These are phyloP conservation scores for Themeda triandra DNA, from an alignment of 176 grass and related monocot species.

Conservation along the genomic window DNA sequence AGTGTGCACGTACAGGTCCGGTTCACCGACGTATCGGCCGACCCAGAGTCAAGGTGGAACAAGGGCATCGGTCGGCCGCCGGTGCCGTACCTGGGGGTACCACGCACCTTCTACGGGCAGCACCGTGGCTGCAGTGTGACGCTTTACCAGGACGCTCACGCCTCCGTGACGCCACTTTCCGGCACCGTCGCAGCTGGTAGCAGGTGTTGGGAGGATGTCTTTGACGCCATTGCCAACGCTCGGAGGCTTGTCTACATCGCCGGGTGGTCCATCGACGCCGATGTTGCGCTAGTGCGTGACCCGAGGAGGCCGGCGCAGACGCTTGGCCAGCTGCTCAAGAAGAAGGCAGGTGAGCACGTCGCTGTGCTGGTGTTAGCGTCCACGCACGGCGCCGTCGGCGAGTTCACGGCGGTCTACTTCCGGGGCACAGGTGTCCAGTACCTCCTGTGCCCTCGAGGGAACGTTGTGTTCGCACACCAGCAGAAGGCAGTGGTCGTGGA, in stretches of 20 bases:
- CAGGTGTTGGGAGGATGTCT: constrained; percentile 43
- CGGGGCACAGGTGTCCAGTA: constrained; percentile 32
- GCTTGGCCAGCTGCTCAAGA: constrained; percentile 56
- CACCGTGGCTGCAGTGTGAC: constrained; percentile 4
- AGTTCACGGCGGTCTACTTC: constrained; percentile 46
- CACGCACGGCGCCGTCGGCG: constrained; percentile 37
- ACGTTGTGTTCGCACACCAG: not conserved
- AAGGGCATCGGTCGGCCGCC: not conserved
- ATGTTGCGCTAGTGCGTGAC: constrained; percentile 42
- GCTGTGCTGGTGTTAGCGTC: constrained; percentile 50
- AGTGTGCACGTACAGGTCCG: not conserved
- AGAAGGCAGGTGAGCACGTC: constrained; percentile 51
- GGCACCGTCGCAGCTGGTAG: not conserved
- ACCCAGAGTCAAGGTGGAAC: not conserved
- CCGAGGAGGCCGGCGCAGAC: not conserved
- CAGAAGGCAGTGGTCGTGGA: not conserved
- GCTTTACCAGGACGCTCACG: not conserved
- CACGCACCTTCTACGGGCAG: constrained; percentile 2
- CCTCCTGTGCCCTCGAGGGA: not conserved
- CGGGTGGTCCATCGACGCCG: constrained; percentile 5
- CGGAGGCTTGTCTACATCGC: constrained; percentile 38
- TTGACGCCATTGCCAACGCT: constrained; percentile 45
- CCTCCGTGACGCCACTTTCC: not conserved
- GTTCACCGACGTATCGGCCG: not conserved
- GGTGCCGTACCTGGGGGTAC: not conserved